Evolutionary conservation across 352 stramenopile species (phyloP).

Genomic region (Pythium utonaiense): DNA sequence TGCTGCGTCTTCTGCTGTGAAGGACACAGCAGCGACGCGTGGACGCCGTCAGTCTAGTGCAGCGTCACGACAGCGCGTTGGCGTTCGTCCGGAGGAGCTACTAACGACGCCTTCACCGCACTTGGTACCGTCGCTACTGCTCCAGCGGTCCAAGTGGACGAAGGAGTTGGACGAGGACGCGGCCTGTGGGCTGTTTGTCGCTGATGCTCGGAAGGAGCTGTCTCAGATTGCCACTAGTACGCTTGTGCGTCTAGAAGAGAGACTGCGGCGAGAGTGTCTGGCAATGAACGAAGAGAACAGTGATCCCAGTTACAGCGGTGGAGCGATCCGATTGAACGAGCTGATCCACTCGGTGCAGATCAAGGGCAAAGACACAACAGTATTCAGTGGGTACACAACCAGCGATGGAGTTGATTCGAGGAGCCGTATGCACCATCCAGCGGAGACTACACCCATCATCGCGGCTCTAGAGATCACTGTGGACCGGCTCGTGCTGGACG

Average conservation of each 20-base stretch:
- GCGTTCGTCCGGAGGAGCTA: not conserved
- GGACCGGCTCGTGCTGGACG: slow-evolving; percentile 63
- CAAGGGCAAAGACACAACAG: not conserved
- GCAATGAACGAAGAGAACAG: not conserved
- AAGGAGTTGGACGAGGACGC: slow-evolving; percentile 42
- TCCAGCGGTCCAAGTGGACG: slow-evolving; percentile 31
- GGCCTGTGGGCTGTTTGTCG: slow-evolving; percentile 42
- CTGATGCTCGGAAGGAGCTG: slow-evolving; percentile 33
- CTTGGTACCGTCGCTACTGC: slow-evolving; percentile 16
- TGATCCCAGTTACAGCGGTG: not conserved
- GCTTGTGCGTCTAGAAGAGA: slow-evolving; percentile 50
- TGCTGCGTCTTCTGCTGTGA: slow-evolving; percentile 6
- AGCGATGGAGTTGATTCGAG: not conserved
- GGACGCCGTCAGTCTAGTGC: not conserved
- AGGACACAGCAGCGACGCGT: not conserved
- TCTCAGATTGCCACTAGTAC: slow-evolving; percentile 40
- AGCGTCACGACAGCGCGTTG: not conserved
- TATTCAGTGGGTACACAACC: not conserved
- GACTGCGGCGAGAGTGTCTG: slow-evolving; percentile 33
- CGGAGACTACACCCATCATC: not conserved
- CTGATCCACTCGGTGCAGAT: slow-evolving; percentile 5
- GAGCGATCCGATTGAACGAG: slow-evolving; percentile 12
- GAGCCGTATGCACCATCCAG: not conserved
- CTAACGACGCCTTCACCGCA: slow-evolving; percentile 19
- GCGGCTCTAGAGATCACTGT: slow-evolving; percentile 51